Conservation (phyloP, 352 stramenopile genomes). For the Pythium angustatum region DNA sequence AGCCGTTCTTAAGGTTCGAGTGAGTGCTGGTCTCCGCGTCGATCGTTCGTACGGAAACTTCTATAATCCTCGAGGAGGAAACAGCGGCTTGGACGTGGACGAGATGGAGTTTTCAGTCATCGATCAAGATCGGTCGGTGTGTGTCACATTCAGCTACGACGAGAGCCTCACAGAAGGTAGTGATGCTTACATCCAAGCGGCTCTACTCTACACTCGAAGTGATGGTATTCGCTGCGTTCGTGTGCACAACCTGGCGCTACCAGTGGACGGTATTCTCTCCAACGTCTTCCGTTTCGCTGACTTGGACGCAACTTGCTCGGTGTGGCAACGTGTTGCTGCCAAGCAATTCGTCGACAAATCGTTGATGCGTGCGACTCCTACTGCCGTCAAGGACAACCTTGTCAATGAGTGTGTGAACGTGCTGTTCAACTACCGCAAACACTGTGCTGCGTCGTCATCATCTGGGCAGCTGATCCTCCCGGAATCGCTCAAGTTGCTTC, state of each 20-base stretch:
- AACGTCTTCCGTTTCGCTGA: slow-evolving; percentile 91
- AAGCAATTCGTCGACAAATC: slow-evolving; percentile 82
- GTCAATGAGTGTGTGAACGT: slow-evolving; percentile 88
- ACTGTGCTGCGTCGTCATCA: slow-evolving; percentile 89
- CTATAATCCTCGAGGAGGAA: slow-evolving; percentile 56
- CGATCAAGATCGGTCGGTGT: slow-evolving; percentile 81
- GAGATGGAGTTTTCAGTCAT: slow-evolving; percentile 91
- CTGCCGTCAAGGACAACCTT: slow-evolving; percentile 74
- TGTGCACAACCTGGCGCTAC: slow-evolving; percentile 89
- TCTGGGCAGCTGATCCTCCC: slow-evolving; percentile 91
- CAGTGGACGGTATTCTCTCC: slow-evolving; percentile 70
- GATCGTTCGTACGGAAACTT: slow-evolving; percentile 87
- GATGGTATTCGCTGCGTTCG: slow-evolving; percentile 87
- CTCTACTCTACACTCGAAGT: slow-evolving; percentile 87
- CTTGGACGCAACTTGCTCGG: slow-evolving; percentile 83
- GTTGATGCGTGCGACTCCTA: slow-evolving; percentile 76
- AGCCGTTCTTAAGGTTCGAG: slow-evolving; percentile 88
- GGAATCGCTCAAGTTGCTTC: slow-evolving; percentile 90
- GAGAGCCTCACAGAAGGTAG: slow-evolving; percentile 71
- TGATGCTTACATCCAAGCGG: slow-evolving; percentile 86
- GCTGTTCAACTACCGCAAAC: slow-evolving; percentile 91
- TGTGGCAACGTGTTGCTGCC: slow-evolving; percentile 78
- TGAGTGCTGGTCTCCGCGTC: slow-evolving; percentile 78
- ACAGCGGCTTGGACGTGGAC: slow-evolving; percentile 61
- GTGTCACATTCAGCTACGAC: slow-evolving; percentile 89